A percentile compares a stretch with the other conserved stretches of the same genome.
These are phyloP conservation scores for Boletus coccyginus DNA, from an alignment of 768 basidiomycete species.

Conservation along the genomic window DNA sequence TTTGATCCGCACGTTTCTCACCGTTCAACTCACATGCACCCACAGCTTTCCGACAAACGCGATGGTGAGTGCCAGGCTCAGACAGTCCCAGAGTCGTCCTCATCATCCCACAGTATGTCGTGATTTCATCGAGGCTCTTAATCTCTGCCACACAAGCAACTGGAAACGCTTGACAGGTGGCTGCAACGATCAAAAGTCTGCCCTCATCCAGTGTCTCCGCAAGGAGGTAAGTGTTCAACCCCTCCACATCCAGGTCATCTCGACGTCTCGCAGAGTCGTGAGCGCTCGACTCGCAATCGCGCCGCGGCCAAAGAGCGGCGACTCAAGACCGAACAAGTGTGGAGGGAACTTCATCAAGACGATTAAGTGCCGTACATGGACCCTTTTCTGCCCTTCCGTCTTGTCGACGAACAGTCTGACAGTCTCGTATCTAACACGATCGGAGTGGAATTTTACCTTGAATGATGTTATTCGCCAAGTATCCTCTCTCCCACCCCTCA, in stretches of 20 bases:
- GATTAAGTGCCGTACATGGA: conserved; percentile 21
- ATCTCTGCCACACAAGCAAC: conserved; percentile 60
- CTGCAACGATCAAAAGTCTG: conserved; percentile 67
- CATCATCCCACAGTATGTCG: conserved; percentile 52
- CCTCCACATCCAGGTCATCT: not conserved
- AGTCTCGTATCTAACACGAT: not conserved
- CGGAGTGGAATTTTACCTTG: not conserved
- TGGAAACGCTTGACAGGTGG: conserved; percentile 68
- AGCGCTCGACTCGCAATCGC: conserved; percentile 59
- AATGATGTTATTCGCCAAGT: not conserved
- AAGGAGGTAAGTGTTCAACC: conserved; percentile 53
- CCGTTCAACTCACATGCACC: conserved; percentile 49
- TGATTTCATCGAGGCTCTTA: conserved; percentile 75
- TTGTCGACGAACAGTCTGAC: not conserved
- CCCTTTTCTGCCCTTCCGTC: not conserved
- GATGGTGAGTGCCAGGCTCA: conserved; percentile 36
- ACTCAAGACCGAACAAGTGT: conserved; percentile 55
- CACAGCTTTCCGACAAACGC: conserved; percentile 68
- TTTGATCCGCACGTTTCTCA: conserved; percentile 1
- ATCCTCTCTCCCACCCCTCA: not conserved
- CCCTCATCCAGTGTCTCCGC: conserved; percentile 67
- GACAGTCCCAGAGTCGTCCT: not conserved
- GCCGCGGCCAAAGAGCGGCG: conserved; percentile 56
- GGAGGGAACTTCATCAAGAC: conserved; percentile 58
- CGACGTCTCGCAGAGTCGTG: conserved; percentile 46